A percentile compares a stretch with the other conserved stretches of the same genome.
Evolutionary conservation across 306 rosid species (phyloP).

Genomic region (Pyrus pyrifolia): DNA sequence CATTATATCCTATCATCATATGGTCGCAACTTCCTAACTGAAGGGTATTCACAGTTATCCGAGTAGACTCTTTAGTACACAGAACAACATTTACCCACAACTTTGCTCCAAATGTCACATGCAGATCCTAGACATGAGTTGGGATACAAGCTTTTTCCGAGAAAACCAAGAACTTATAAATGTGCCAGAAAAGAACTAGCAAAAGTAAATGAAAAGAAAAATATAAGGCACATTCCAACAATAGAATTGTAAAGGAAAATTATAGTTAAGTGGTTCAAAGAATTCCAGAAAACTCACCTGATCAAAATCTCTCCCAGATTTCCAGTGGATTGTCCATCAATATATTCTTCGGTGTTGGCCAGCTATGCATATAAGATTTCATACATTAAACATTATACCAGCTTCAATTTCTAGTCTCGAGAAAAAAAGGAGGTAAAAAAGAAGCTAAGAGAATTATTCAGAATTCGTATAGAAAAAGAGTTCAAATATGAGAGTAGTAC

Average conservation of each 20-base stretch:
- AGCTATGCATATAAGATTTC: conserved; percentile 20
- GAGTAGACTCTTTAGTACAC: neutral
- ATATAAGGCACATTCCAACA: neutral
- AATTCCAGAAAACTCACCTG: conserved; percentile 20
- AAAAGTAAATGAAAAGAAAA: neutral
- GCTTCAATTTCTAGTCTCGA: neutral
- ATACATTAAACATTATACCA: neutral
- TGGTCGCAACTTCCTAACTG: neutral
- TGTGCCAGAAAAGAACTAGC: neutral
- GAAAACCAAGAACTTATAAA: too few relatives aligned
- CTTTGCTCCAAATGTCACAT: neutral
- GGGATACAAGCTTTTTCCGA: too few relatives aligned
- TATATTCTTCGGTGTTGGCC: conserved; percentile 51
- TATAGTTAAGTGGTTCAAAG: neutral
- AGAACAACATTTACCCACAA: neutral
- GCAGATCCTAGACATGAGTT: neutral
- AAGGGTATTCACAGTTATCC: neutral
- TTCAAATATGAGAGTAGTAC: conserved; percentile 4
- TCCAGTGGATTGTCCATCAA: conserved; percentile 48
- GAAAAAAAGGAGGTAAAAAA: too few relatives aligned
- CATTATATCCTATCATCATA: neutral
- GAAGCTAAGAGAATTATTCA: neutral
- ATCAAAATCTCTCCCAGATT: conserved; percentile 52
- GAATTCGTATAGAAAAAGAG: neutral
- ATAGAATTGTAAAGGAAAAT: neutral